Evolutionary conservation across 2,329 filamentous ascomycete genomes (phyloP), one percentile per base, ranked within the genome.

Genomic region (Ramularia endophylla): DNA sequence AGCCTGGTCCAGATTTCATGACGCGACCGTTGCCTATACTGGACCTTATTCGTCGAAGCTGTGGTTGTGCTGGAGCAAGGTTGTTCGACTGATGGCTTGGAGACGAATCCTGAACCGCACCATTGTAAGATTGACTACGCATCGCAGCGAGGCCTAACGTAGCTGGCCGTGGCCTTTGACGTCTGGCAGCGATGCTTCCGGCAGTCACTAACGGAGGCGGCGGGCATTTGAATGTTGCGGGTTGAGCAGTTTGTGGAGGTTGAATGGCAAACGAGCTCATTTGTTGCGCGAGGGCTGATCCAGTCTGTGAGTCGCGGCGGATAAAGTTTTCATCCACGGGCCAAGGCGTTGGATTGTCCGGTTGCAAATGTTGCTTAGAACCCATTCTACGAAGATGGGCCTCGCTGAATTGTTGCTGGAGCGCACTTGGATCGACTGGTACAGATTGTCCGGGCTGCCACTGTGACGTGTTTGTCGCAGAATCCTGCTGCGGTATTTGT

Each of bases 31-130:
- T 56, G 5, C 55, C 59, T 41, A 65, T 52, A 11, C 69, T 67
- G 9, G 70, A 73, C 37, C 68, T 61, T 36, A 73, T 73, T 19
- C 69, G 66, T 25, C 70, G 68, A 11, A 73, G 58, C 29, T 48
- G 77, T 77, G 4, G 75, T 88, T 49, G 83, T 75, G 55, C 85
- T 87, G 65, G 81, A 20, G 12, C 83, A 82, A 31, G 82, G 74
- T 32, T 82, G 27, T 50, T 44, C 13, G 36, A 36, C 63, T 89
- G 5, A 11, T 54, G 52, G 22, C 50, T 49, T 2, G 67, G 69
- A 60, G 44, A 65, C 60, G 59, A 25, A 58, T 64, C 51, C 66
- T 72, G 50, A 60, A 58, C 43, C 61, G 56, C 46, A 27, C 50
- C 53, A 40, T 48, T 56, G 41, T 58, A 57, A 9, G 57, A 60